Conservation (phyloP, 1,284 basidiomycete species). For the Pterulicium gracile region DNA sequence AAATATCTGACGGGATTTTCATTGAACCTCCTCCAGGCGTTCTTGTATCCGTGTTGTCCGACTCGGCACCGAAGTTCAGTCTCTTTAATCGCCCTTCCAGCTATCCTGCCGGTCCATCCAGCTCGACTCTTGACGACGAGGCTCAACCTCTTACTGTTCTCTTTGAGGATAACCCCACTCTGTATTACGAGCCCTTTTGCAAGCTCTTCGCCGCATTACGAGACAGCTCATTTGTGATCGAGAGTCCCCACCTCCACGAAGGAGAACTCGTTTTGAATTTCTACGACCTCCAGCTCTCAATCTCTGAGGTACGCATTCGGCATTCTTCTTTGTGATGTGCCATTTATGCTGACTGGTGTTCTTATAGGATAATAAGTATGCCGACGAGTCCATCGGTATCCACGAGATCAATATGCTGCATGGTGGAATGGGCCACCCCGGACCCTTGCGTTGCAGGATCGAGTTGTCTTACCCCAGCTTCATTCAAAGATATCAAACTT, state of each 20-base stretch:
- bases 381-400: constrained; percentile 50
- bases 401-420: constrained; percentile 66
- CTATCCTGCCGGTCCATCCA: constrained; percentile 16
- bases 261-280: constrained; percentile 60
- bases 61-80: constrained; percentile 31
- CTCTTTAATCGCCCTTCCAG: constrained; percentile 47
- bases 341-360: constrained; percentile 8
- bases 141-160: constrained; percentile 25
- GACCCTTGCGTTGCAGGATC: constrained; percentile 54
- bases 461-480: constrained; percentile 46
- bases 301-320: constrained; percentile 48
- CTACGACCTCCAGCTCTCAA: constrained; percentile 47
- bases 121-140: constrained; percentile 16
- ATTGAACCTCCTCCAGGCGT: constrained; percentile 70
- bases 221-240: constrained; percentile 39
- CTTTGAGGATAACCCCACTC: constrained; percentile 47
- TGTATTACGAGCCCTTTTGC: constrained; percentile 65
- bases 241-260: constrained; percentile 34
- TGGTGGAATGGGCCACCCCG: constrained; percentile 49
- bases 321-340: neutral
- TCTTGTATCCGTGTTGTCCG: constrained; percentile 37
- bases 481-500: constrained; percentile 49
- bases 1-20: constrained; percentile 59
- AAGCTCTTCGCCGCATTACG: constrained; percentile 59
- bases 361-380: constrained; percentile 61